phyloP scores from a whole-genome alignment of 164 flowering plant genomes.

The Houttuynia cordata region DNA sequence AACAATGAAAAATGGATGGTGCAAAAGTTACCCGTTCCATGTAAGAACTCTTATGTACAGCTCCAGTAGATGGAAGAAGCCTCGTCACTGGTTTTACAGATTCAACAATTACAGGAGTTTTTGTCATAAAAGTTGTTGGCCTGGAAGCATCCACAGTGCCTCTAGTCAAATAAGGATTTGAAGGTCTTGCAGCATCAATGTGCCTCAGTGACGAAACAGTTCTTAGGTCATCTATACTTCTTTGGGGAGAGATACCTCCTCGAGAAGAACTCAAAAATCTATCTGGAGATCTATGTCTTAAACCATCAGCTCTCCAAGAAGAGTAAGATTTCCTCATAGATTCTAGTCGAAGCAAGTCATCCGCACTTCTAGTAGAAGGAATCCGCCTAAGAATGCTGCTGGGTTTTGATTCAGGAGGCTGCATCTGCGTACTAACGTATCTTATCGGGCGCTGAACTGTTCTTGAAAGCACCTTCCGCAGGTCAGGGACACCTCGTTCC shows the following conservation, averaged over 20 bases:
- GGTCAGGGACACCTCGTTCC: conserved; percentile 25
- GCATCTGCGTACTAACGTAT: conserved; percentile 15
- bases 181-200: conserved; percentile 33
- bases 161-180: conserved; percentile 25
- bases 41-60: conserved; percentile 30
- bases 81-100: conserved; percentile 32
- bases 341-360: conserved; percentile 26
- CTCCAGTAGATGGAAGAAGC: conserved; percentile 18
- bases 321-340: conserved; percentile 38
- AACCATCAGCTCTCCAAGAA: conserved; percentile 44
- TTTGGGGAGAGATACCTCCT: conserved; percentile 40
- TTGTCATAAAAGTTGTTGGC: conserved; percentile 25
- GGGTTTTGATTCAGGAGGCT: conserved; percentile 21
- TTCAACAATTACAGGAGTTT: conserved; percentile 23
- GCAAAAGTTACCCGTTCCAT: conserved; percentile 16
- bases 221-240: conserved; percentile 24
- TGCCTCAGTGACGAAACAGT: conserved; percentile 26
- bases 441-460: conserved; percentile 22
- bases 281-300: conserved; percentile 59
- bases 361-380: conserved; percentile 39
- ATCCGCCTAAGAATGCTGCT: conserved; percentile 16
- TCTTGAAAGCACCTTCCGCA: conserved; percentile 56
- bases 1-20: not conserved
- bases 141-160: conserved; percentile 31
- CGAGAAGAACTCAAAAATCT: conserved; percentile 33